Evolutionary conservation across 2,329 filamentous ascomycete species (phyloP).

Genomic region (Monosporascus sp.): DNA sequence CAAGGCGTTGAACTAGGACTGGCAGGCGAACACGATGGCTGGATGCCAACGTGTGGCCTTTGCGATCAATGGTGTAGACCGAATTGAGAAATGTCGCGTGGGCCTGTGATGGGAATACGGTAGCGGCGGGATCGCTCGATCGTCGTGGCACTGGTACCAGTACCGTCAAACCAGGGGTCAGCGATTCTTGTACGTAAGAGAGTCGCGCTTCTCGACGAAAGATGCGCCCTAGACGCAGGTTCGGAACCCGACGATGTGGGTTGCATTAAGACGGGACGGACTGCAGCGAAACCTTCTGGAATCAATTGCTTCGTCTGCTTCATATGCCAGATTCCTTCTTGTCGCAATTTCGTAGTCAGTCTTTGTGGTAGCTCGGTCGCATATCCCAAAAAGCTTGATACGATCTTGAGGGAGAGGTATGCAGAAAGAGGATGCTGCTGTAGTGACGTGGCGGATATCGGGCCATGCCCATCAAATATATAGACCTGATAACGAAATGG

Average conservation of each 20-base stretch:
- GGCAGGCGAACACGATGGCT: neutral
- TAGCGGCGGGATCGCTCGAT: constrained; percentile 1
- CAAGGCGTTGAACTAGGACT: neutral
- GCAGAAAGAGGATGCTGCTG: no score
- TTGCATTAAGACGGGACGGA: neutral
- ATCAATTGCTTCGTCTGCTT: neutral
- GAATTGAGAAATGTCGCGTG: neutral
- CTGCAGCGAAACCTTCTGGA: neutral
- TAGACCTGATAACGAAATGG: no score
- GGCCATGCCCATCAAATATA: no score
- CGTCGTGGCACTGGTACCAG: no score
- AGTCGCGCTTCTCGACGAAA: constrained; percentile 8
- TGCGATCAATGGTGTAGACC: neutral
- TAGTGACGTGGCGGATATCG: no score
- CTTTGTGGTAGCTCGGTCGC: no score
- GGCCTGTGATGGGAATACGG: neutral
- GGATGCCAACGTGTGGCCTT: neutral
- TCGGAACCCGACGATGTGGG: constrained; percentile 2
- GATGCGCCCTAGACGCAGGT: constrained; percentile 15
- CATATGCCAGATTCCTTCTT: neutral
- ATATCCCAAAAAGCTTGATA: no score
- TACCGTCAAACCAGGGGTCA: constrained; percentile 6
- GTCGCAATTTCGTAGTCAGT: neutral
- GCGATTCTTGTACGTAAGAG: constrained; percentile 25
- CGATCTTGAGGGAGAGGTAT: no score